These are phyloP conservation scores for Lophiostoma macrostomum DNA, from an alignment of 495 filamentous ascomycete genomes.

Conservation along the genomic window DNA sequence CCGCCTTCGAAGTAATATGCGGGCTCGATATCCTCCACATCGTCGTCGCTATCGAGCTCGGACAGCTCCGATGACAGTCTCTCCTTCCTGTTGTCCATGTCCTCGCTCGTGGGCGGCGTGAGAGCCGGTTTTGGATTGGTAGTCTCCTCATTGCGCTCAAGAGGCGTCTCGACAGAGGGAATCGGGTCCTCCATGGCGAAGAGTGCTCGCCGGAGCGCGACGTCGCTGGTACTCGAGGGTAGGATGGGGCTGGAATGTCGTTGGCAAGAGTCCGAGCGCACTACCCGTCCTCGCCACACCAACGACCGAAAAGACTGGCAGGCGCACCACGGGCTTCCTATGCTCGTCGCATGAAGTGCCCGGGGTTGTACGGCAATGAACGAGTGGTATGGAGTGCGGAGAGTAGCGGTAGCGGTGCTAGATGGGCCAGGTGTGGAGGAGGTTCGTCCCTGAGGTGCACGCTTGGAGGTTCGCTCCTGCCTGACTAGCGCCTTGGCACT, in stretches of 20 bases:
- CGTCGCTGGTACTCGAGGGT: constrained; percentile 16
- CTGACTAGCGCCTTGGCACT: too few species aligned
- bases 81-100: constrained; percentile 39
- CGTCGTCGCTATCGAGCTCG: constrained; percentile 53
- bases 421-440: too few species aligned
- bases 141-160: constrained; percentile 18
- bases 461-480: too few species aligned
- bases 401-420: too few species aligned
- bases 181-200: constrained; percentile 24
- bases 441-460: too few species aligned
- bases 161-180: constrained; percentile 27
- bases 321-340: constrained; percentile 22
- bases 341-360: constrained; percentile 16
- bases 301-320: constrained; percentile 15
- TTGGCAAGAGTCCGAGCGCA: constrained; percentile 15
- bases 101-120: constrained; percentile 46
- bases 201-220: not conserved
- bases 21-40: constrained; percentile 69
- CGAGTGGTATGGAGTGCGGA: not conserved
- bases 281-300: constrained; percentile 24
- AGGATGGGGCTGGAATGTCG: constrained; percentile 18
- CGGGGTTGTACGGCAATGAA: not conserved
- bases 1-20: constrained; percentile 84
- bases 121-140: constrained; percentile 33
- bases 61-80: constrained; percentile 40